Base-by-base conservation (phyloP, 2,329 filamentous ascomycete genomes). In the Fusarium pseudoanthophilum region DNA sequence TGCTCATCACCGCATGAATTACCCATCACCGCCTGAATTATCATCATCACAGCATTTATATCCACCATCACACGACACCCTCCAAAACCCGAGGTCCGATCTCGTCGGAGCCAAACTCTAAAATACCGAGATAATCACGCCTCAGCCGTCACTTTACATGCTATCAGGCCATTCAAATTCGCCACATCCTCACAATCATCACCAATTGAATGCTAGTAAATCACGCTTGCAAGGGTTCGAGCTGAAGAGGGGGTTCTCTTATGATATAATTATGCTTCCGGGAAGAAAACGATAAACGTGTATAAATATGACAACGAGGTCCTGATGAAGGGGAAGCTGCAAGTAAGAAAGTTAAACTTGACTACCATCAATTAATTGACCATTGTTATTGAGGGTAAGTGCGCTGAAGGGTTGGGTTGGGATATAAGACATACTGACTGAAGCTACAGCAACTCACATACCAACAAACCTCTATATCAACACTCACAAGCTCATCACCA, bases 401-500 rank as follows among this genome's bases (percentile, higher is more conserved):
- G 28, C 43, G 4, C 16, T 30, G 11, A 43, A 21, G 21, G 28
- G 11, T n/a, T 21, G 26, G 59, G 32, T 34, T 34, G 32, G 66
- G 66, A 63, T 62, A 63, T 52, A 55, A 64, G 18, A 26, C 52
- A 62, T 24, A 43, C 45, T 59, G 37, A 63, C 30, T 20, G 40
- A 34, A 52, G 45, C 64, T 56, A 28, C 15, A 64, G 66, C 57
- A 69, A 69, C 64, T 26, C n/a, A 42, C 65, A 59, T 72, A 72
- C 55, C 56, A 71, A 52, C n/a, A 52, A 21, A 55, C n/a, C 10
- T 62, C 37, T 60, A 67, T 24, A 51, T 13, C 21, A 43, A 58
- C 40, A 51, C 15, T 39, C 20, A 32, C 13, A 15, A 40, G 28
- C 28, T 34, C 45, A 34, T 5, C 40, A n/a, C 45, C 45, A 34